Percentiles rank a stretch among this genome's conserved stretches.
Evolutionary conservation across 2,329 filamentous ascomycete species (phyloP).

Genomic region (Pseudogymnoascus destructans): DNA sequence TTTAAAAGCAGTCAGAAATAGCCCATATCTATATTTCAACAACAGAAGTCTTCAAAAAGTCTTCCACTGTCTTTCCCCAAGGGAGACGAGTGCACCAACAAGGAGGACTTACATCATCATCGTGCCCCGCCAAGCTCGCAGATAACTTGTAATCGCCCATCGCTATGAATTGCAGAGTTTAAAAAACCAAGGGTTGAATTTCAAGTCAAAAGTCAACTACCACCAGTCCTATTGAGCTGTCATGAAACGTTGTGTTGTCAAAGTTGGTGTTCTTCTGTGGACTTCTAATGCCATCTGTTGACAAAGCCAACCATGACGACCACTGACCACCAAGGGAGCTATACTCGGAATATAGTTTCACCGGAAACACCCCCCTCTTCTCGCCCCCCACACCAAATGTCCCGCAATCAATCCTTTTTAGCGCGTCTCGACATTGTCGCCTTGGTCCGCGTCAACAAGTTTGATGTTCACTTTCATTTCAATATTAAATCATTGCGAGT

Average conservation of each 20-base stretch:
- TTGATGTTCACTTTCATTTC: conserved; percentile 7
- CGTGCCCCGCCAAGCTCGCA: conserved; percentile 75
- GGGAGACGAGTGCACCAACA: not conserved
- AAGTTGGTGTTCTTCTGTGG: conserved; percentile 1
- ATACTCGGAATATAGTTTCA: not conserved
- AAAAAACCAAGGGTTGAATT: not conserved
- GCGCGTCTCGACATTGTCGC: conserved; percentile 7
- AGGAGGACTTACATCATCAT: conserved; percentile 65
- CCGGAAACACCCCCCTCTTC: not conserved
- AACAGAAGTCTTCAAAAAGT: not conserved
- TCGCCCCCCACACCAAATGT: not conserved
- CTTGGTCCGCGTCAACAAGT: conserved; percentile 3
- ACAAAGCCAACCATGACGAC: conserved; percentile 1
- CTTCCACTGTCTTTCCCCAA: not conserved
- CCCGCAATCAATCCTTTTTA: conserved; percentile 7
- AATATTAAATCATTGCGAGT: not conserved
- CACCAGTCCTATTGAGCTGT: not conserved
- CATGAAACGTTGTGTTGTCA: not conserved
- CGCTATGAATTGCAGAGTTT: conserved; percentile 13
- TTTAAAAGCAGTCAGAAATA: conserved; percentile 28
- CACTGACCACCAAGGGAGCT: conserved; percentile 1
- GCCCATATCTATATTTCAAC: not conserved
- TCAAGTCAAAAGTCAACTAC: not conserved
- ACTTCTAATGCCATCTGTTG: conserved; percentile 7
- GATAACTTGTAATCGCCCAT: conserved; percentile 90